Conservation (phyloP, 495 filamentous ascomycete species). For the Neurospora sp. region DNA sequence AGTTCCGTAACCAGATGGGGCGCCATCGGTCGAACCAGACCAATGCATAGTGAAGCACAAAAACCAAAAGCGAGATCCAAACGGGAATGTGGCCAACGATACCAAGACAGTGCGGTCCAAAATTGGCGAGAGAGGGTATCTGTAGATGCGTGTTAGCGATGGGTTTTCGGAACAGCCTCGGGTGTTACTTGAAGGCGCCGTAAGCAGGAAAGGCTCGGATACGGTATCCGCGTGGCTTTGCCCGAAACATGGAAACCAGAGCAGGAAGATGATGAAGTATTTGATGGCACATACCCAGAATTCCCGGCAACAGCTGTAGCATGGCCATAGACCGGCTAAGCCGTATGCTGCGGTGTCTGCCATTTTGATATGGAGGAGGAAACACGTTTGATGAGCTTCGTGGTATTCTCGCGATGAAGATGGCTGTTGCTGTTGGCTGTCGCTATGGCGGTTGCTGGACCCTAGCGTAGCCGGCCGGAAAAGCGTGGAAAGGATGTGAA, state of each 20-base stretch:
- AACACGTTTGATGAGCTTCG: not conserved
- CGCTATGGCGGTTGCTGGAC: not conserved
- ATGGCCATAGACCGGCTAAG: conserved; percentile 15
- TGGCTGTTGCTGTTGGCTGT: not conserved
- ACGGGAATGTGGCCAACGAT: conserved; percentile 19
- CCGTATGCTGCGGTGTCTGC: not conserved
- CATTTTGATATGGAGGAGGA: not conserved
- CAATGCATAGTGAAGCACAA: conserved; percentile 18
- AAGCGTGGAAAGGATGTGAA: not conserved
- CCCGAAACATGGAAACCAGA: not conserved
- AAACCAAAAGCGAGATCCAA: conserved; percentile 15
- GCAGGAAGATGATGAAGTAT: not conserved
- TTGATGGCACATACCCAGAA: conserved; percentile 14
- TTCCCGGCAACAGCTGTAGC: conserved; percentile 20
- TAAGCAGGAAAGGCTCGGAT: not conserved
- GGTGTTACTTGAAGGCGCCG: not conserved
- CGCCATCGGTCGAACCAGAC: conserved; percentile 12
- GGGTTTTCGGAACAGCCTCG: not conserved
- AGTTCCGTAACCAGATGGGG: conserved; percentile 20
- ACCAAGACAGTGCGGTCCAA: conserved; percentile 20
- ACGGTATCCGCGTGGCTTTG: not conserved
- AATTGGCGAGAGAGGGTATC: conserved; percentile 19
- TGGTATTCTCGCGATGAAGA: not conserved
- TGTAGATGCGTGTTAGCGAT: conserved; percentile 3
- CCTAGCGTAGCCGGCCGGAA: not conserved